These are phyloP conservation scores for Antarctomyces pellizariae DNA, from an alignment of 495 filamentous ascomycete species.

Conservation along the genomic window DNA sequence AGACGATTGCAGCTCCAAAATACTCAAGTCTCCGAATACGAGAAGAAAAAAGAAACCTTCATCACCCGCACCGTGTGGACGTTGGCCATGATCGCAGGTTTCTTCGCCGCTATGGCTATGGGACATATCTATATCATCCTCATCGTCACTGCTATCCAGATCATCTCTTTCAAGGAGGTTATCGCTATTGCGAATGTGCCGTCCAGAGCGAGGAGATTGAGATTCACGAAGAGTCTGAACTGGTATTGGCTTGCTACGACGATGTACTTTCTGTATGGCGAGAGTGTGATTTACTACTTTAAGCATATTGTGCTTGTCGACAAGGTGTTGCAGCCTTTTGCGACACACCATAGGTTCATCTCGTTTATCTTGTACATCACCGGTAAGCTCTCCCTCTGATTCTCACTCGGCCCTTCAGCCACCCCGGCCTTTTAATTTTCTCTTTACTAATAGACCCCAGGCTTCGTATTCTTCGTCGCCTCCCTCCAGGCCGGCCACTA, in stretches of 20 bases:
- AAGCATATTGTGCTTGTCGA: constrained; percentile 96
- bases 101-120: constrained; percentile 77
- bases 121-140: constrained; percentile 93
- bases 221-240: constrained; percentile 85
- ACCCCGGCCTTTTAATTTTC: neutral
- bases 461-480: constrained; percentile 95
- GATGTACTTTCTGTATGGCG: constrained; percentile 98
- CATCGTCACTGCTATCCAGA: constrained; percentile 79
- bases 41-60: constrained; percentile 98
- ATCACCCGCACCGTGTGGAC: constrained; percentile 96
- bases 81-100: constrained; percentile 84
- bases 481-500: constrained; percentile 93
- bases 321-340: constrained; percentile 71
- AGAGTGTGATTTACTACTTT: constrained; percentile 99
- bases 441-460: constrained; percentile 20
- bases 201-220: constrained; percentile 69
- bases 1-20: constrained; percentile 17
- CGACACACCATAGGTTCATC: constrained; percentile 96
- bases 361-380: constrained; percentile 95
- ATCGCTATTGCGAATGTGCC: constrained; percentile 94
- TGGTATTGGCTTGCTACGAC: constrained; percentile 98
- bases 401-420: constrained; percentile 1
- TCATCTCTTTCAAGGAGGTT: constrained; percentile 97
- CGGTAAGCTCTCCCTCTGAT: constrained; percentile 32
- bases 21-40: constrained; percentile 46